A percentile compares a stretch with the other conserved stretches of the same genome.
Conservation (phyloP, 2,329 filamentous ascomycete species). For the Microcyclospora tardicrescens region DNA sequence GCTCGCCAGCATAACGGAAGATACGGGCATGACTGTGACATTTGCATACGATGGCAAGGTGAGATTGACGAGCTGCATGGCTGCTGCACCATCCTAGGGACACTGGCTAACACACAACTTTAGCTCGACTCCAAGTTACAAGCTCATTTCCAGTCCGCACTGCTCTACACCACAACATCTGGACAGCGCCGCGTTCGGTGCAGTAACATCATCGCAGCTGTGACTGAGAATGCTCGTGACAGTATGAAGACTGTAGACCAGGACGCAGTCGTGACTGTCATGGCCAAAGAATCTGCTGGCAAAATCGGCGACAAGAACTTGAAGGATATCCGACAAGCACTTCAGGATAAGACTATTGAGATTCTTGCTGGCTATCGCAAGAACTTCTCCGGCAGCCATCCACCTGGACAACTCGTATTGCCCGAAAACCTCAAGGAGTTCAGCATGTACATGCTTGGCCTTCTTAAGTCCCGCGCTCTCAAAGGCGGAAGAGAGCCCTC, state of each 20-base stretch:
- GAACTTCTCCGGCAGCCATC: constrained; percentile 75
- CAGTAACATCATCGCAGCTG: constrained; percentile 83
- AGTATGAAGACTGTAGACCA: constrained; percentile 89
- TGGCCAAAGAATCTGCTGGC: constrained; percentile 89
- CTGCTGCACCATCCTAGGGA: constrained; percentile 1
- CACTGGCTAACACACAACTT: constrained; percentile 2
- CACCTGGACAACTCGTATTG: constrained; percentile 83
- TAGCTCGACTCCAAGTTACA: constrained; percentile 83
- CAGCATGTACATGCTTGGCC: constrained; percentile 83
- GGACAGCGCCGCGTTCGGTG: constrained; percentile 86
- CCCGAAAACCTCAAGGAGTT: constrained; percentile 95
- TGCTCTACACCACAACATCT: constrained; percentile 83
- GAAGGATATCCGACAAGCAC: constrained; percentile 69
- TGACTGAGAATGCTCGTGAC: constrained; percentile 73
- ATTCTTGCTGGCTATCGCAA: constrained; percentile 56
- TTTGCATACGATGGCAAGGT: constrained; percentile 88
- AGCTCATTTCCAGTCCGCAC: constrained; percentile 89
- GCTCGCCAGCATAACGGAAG: constrained; percentile 80
- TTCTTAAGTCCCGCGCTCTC: constrained; percentile 84
- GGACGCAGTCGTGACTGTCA: constrained; percentile 75
- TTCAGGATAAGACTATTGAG: constrained; percentile 52
- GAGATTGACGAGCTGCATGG: constrained; percentile 5
- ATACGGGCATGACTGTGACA: constrained; percentile 82
- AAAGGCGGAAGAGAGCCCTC: constrained; percentile 84
- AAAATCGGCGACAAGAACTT: constrained; percentile 60